phyloP scores from a whole-genome alignment of 1,284 basidiomycete species.

The Mixia osmundae region DNA sequence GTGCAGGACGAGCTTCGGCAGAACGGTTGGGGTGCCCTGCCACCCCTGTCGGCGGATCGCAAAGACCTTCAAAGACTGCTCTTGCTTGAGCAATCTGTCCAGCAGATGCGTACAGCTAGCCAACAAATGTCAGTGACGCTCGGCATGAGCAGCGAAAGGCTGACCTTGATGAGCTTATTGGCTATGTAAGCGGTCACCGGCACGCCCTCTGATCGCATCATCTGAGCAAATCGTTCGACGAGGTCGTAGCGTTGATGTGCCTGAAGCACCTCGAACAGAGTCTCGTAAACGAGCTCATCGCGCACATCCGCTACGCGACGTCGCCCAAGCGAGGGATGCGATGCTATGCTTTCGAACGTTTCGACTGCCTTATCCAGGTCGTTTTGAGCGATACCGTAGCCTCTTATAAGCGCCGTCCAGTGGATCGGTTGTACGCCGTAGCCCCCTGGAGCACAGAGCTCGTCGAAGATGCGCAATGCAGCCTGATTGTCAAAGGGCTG shows the following conservation, averaged over 20 bases:
- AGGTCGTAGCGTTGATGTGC: constrained; percentile 57
- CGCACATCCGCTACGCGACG: constrained; percentile 25
- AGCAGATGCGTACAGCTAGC: constrained; percentile 42
- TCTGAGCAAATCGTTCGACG: constrained; percentile 40
- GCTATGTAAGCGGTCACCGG: constrained; percentile 90
- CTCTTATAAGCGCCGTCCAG: constrained; percentile 78
- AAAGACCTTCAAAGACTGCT: constrained; percentile 57
- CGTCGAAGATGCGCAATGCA: constrained; percentile 49
- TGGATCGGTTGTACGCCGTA: constrained; percentile 57
- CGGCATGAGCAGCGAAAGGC: background rate
- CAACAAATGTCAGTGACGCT: background rate
- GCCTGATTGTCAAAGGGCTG: constrained; percentile 52
- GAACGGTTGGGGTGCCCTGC: constrained; percentile 26
- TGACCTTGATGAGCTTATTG: constrained; percentile 59
- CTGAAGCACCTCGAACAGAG: constrained; percentile 67
- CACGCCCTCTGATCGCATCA: constrained; percentile 40
- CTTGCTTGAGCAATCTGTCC: constrained; percentile 48
- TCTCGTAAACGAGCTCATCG: constrained; percentile 77
- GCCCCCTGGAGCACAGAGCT: constrained; percentile 30
- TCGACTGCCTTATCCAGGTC: constrained; percentile 52
- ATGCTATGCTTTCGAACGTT: constrained; percentile 51
- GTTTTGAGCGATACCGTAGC: constrained; percentile 57
- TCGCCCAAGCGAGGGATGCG: constrained; percentile 24
- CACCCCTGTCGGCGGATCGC: constrained; percentile 62
- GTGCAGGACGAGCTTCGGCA: constrained; percentile 14